Evolutionary conservation across 371 early-diverging fungal species (phyloP), one percentile per base, ranked within the genome.

Genomic region (Mortierella sp.): DNA sequence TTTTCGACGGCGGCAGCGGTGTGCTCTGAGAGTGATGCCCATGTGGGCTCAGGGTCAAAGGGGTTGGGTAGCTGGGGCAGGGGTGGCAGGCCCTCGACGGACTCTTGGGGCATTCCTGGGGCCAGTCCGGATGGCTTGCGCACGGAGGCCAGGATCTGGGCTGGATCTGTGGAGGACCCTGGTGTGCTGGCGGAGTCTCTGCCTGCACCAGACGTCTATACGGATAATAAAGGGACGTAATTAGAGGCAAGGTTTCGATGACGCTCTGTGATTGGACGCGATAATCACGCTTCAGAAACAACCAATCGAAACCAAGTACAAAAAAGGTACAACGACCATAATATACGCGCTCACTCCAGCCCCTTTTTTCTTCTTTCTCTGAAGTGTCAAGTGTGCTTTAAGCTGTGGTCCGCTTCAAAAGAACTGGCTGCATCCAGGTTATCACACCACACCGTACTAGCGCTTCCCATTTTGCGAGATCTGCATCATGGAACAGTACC

Each of bases 1-100:
- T 86, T 82, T 49, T 88, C 84, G 50, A 93, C 85, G 1, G 90
- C 85, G 8, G 86, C 82, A 7, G 87, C 81, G 48, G 93, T 86
- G 53, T 87, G 86, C 23, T 85, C 81, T 21, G 85, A 83, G 8
- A 93, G 78, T 6, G 85, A 75, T 24, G 86, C 87, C 93, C 93
- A 94, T 0, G 82, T 89, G n/a, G 67, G 67, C 28, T 66, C 67
- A 6, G 67, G 59, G 39, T 66, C 67, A n/a, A 66, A 66, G 21
- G 67, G 67, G 53, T 64, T 64, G 56, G 64, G 56, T 24, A 64
- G 28, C 14, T 39, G 26, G 8, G 64, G 64, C 50, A 64, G 56
- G 23, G 60, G 60, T 19, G 37, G 90, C 85, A 73, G 64, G 12
- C 75, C 75, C 31, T 73, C 75, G 24, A 68, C 56, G 6, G 68